Evolutionary conservation across 352 stramenopile genomes (phyloP), one percentile per base, ranked within the genome.

Genomic region (Pythium rhizo-oryzae): DNA sequence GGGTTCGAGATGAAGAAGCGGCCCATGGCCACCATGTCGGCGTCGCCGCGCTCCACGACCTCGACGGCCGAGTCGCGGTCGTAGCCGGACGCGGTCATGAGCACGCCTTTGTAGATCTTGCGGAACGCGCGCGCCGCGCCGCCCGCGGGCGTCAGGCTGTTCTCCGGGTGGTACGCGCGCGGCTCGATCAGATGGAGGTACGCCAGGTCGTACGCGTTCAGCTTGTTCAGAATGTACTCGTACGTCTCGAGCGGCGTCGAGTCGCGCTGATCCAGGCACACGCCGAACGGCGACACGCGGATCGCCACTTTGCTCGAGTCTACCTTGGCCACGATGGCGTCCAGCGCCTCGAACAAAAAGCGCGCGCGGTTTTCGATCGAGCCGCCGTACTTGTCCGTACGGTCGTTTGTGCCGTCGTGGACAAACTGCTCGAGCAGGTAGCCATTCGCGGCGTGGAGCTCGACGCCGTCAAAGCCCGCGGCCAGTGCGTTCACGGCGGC

Each of bases 341-440:
- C 70, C 65, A 94, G 16, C 57, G 80, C 62, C 64, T 92, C 78
- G 13, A 77, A 68, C 51, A 93, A 64, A 19, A 95, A 79, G 16
- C 79, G 72, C 28, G 71, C 67, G 28, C 88, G 81, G 68, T 93
- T 94, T 63, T 94, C 86, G 23, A 87, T 68, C 44, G 59, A 81
- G 53, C 86, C 88, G 25, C 87, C 87, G 56, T 96, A 97, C 59
- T 80, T 50, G 73, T 96, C 89, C 7, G 70, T 87, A 49, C 85
- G 81, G 28, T 78, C 70, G 74, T 97, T 97, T 30, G 62, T 66
- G 21, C 25, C 72, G 28, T 68, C 67, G 57, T 91, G 77, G 7
- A 97, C 69, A 69, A 96, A 96, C 65, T 94, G 76, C 61, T 97
- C 88, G 43, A 98, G 66, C 39, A 62, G n/a, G 9, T 97, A 98